Evolutionary conservation across 108 stramenopile genomes (phyloP), one percentile per base, ranked within the genome.

Genomic region (Bacterosira constricta): DNA sequence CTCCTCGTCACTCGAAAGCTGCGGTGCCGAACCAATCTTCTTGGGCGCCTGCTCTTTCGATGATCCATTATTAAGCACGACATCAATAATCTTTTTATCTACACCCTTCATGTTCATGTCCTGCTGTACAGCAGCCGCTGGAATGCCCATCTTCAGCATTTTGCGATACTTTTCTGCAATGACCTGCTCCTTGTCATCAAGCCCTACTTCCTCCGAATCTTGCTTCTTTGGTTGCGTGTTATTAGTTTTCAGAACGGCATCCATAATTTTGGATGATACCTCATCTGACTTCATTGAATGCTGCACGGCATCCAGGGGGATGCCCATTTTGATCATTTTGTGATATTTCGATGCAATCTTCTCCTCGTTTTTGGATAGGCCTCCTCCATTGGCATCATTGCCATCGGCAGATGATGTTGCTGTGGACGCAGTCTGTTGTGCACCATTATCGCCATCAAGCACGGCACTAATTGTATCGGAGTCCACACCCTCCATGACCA

Each of bases 251-350:
- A 81, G 39, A 1, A 88, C 87, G 36, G 73, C 69, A 17, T 44
- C 51, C 12, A 85, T 57, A 45, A 92, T 82, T 39, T 75, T 88
- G 13, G 75, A 38, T 29, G 62, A 45, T 8, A 91, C 77, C 7
- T 80, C 84, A 59, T 95, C 94, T 27, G 80, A 75, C 3, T 23
- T 66, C 89, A 95, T 91, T 60, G 90, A 89, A 51, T 92, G 90
- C 23, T 63, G 66, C 9, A 92, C 90, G 21, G 86, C 94, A 45
- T 86, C 88, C 13, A 68, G 46, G 8, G 94, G 94, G 13, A 95
- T 77, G n/a, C 67, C 59, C 84, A 90, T 86, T 65, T 90, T 86
- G 47, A 90, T 49, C 92, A 91, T 96, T 60, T 82, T 87, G 5
- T 81, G 42, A 66, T 86, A 93, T 52, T 77, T 81, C n/a, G 54